Base-by-base conservation (phyloP, 495 filamentous ascomycete genomes). In the Podospora australis region DNA sequence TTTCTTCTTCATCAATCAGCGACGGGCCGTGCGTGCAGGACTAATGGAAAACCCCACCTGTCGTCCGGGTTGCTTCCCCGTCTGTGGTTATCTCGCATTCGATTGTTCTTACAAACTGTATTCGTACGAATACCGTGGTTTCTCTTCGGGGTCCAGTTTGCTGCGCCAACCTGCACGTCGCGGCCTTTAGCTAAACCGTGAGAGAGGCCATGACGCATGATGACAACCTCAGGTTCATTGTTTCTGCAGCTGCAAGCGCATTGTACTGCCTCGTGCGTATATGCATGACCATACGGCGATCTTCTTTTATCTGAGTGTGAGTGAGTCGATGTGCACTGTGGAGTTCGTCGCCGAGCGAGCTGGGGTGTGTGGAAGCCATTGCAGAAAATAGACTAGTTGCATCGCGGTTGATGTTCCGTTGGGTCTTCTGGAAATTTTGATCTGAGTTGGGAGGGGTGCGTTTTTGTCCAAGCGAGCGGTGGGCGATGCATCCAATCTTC, bases 371-470 rank as follows among this genome's bases (percentile, higher is more conserved):
- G 22, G 44, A 14, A 42, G 44, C 19, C 20, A 20, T 34, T 36
- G 32, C 46, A 44, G 13, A 20, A 46, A 52, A 23, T 36, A 46
- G 52, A 20, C 38, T 55, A 49, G 56, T n/a, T 35, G 35, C 45
- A 55, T 55, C 52, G 50, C 45, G 32, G 29, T 41, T 39, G 36
- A 40, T 50, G 47, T 50, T 28, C 24, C 46, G 35, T 44, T 44
- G 50, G 44, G 44, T 44, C 29, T 53, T 49, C 48, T 55, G 35
- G 52, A 58, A 55, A 55, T 58, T 53, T 55, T 40, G 50, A 55
- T 52, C 52, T 48, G 49, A 48, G 36, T 23, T 43, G 43, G n/a
- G n/a, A n/a, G n/a, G n/a, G n/a, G n/a, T n/a, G n/a, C n/a, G n/a
- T n/a, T n/a, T n/a, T n/a, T n/a, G 34, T 29, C 45, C 48, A 48